Conservation (phyloP, 257 asterid species). For the Solanum pimpinellifolium region DNA sequence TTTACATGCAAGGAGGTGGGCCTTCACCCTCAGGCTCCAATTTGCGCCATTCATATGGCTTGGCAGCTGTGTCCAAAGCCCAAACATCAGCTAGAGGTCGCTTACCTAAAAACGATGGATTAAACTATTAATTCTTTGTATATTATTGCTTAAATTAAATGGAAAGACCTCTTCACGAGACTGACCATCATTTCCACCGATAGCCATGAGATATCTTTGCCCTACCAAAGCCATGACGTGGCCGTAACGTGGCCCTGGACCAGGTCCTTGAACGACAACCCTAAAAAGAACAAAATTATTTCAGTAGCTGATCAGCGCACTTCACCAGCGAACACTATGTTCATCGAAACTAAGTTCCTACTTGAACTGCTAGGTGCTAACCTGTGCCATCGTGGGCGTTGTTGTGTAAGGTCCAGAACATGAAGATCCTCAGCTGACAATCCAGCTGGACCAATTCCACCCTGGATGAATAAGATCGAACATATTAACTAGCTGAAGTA, state of each 20-base stretch:
- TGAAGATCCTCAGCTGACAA: conserved; percentile 99
- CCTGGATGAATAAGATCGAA: conserved; percentile 35
- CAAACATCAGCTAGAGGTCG: conserved; percentile 99
- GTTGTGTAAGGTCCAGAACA: conserved; percentile 93
- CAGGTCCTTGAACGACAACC: conserved; percentile 99
- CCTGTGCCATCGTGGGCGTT: conserved; percentile 98
- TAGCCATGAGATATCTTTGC: conserved; percentile 97
- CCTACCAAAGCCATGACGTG: conserved; percentile 99
- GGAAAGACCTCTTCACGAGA: background rate
- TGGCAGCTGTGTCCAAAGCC: conserved; percentile 99
- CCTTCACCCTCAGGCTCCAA: conserved; percentile 99
- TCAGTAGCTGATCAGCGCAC: background rate
- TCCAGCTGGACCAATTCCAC: conserved; percentile 99
- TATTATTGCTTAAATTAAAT: background rate
- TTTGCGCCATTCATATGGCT: conserved; percentile 99
- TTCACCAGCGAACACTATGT: background rate
- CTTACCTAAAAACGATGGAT: conserved; percentile 51
- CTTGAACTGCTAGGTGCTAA: conserved; percentile 10
- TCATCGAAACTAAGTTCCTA: background rate
- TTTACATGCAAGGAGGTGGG: conserved; percentile 99
- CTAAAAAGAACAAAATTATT: conserved; percentile 18
- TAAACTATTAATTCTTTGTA: conserved; percentile 3
- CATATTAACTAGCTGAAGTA: background rate
- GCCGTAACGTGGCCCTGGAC: conserved; percentile 99
- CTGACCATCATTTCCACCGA: conserved; percentile 99